A percentile compares a stretch with the other conserved stretches of the same genome.
phyloP scores from a whole-genome alignment of 345 rosid genomes.

The Aquilaria yunnanensis region DNA sequence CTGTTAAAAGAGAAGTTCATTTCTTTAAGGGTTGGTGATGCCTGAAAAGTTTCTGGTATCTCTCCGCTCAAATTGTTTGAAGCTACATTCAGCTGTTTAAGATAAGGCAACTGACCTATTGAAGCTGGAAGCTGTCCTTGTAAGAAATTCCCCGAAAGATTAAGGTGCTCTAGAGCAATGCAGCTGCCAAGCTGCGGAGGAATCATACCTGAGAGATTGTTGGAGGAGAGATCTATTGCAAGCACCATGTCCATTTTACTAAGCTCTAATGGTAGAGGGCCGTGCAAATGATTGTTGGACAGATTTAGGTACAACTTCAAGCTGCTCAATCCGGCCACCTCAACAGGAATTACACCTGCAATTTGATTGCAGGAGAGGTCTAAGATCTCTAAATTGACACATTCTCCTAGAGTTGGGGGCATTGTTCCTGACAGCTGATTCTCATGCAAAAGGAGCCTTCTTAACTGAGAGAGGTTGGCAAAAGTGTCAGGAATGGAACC shows the following conservation, averaged over 20 bases:
- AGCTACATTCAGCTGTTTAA: slow-evolving; percentile 55
- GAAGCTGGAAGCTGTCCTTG: slow-evolving; percentile 59
- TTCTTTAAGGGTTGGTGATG: slow-evolving; percentile 50
- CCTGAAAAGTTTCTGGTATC: slow-evolving; percentile 55
- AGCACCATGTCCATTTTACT: slow-evolving; percentile 98
- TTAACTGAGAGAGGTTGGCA: slow-evolving; percentile 62
- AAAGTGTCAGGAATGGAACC: slow-evolving; percentile 79
- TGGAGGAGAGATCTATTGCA: slow-evolving; percentile 75
- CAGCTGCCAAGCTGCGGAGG: slow-evolving; percentile 79
- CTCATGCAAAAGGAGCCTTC: slow-evolving; percentile 51
- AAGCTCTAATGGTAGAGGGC: slow-evolving; percentile 66
- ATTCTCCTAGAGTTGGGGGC: slow-evolving; percentile 63
- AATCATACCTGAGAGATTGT: slow-evolving; percentile 58
- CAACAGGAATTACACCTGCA: slow-evolving; percentile 58
- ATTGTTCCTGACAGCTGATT: slow-evolving; percentile 72
- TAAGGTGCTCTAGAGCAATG: slow-evolving; percentile 81
- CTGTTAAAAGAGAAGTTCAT: slow-evolving; percentile 74
- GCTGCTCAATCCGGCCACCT: slow-evolving; percentile 65
- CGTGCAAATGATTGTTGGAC: slow-evolving; percentile 68
- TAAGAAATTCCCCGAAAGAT: slow-evolving; percentile 57
- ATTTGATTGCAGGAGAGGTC: slow-evolving; percentile 74
- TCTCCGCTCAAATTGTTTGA: slow-evolving; percentile 55
- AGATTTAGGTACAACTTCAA: slow-evolving; percentile 79
- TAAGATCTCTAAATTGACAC: slow-evolving; percentile 73
- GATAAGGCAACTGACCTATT: slow-evolving; percentile 70